phyloP scores from a whole-genome alignment of 1,284 basidiomycete species.

The Puccinia sorghi region DNA sequence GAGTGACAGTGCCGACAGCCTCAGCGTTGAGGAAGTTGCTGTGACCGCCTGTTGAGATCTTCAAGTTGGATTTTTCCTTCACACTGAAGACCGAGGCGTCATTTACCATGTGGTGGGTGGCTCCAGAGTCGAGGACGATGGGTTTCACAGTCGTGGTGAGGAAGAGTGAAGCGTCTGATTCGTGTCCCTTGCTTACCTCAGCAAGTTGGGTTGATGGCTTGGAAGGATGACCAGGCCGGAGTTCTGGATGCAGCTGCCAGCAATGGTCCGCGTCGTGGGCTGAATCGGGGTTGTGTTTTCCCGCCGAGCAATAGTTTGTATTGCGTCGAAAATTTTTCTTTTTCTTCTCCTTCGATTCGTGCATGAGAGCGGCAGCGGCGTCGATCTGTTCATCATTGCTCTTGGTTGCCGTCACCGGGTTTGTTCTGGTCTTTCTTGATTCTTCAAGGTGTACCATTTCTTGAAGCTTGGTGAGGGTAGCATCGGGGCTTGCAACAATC shows the following conservation, averaged over 20 bases:
- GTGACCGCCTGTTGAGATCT: constrained; percentile 4
- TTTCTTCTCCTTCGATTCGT: background rate
- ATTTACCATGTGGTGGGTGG: constrained; percentile 14
- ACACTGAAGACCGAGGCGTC: background rate
- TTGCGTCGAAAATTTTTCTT: background rate
- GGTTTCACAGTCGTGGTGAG: background rate
- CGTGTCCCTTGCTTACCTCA: background rate
- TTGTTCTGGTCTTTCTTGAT: background rate
- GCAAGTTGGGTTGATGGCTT: background rate
- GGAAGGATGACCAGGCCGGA: background rate
- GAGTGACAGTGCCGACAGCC: background rate
- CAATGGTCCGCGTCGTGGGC: background rate
- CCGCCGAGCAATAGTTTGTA: background rate
- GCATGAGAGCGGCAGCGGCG: background rate
- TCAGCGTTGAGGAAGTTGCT: background rate
- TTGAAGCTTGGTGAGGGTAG: no score
- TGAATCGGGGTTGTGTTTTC: background rate
- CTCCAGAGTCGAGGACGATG: constrained; percentile 2
- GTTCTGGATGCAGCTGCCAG: background rate
- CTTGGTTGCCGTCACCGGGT: background rate
- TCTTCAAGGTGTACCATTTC: no score
- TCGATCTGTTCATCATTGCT: no score
- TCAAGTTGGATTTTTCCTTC: background rate
- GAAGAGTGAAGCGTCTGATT: background rate
- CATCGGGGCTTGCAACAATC: no score